Evolutionary conservation across 2,329 filamentous ascomycete species (phyloP), one percentile per base, ranked within the genome.

Genomic region (Fusarium redolens): DNA sequence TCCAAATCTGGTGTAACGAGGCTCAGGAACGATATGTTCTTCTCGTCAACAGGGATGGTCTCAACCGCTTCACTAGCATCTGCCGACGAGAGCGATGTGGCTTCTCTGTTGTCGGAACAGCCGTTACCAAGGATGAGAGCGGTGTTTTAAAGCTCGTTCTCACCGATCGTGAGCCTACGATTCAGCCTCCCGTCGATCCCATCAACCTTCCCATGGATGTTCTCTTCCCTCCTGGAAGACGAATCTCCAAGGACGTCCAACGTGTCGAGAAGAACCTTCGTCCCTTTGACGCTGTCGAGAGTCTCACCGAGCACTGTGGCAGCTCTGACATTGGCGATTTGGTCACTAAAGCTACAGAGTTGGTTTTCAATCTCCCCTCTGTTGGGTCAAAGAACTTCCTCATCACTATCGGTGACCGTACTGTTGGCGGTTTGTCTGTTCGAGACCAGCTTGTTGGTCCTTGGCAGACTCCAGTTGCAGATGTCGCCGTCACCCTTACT

Each of bases 361-460:
- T 94, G 69, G 94, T 98, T 5, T 90, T 98, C 61, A 90, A 90
- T 55, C 86, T 98, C 58, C 96, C 96, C 25, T 90, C 95, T 3
- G 96, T 98, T 28, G 96, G 95, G n/a, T 98, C 95, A 28, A 98
- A 98, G 83, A 95, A 92, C 28, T 99, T 98, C 86, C 87, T 99
- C 41, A 98, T 99, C 79, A 98, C 96, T 4, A 99, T 98, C 74
- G 95, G 93, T 55, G 96, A 98, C 82, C 90, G 96, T 70, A 94
- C 93, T 33, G 95, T 98, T 35, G 96, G 96, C 73, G 96, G 96
- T 56, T 87, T 98, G 65, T 95, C 94, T 12, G 91, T 92, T 14
- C 90, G 95, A 72, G 96, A 98, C 79, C 96, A 98, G 82, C 95
- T 98, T 90, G 96, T 98, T 60, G 96, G 96, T 3, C 94, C 93